Evolutionary conservation across 352 stramenopile genomes (phyloP).

Genomic region (Aphanomyces cochlioides): DNA sequence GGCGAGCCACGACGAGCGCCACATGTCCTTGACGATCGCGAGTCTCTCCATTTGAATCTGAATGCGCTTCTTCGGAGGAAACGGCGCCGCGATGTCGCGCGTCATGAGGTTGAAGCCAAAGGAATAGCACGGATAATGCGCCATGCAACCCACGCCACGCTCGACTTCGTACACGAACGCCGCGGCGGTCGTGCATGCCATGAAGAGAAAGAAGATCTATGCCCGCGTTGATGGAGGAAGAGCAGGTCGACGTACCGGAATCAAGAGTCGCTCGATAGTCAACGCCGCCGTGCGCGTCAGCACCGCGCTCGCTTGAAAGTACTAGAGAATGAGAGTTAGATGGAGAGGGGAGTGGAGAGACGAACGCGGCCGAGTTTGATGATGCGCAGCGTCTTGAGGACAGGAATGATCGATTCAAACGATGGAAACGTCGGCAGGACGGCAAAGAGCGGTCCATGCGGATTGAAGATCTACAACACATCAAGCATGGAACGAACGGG

Average conservation of each 20-base stretch:
- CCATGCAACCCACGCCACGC: conserved; percentile 61
- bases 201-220: conserved; percentile 78
- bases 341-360: background rate
- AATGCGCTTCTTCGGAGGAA: conserved; percentile 56
- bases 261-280: conserved; percentile 55
- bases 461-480: conserved; percentile 34
- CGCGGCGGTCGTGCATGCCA: conserved; percentile 54
- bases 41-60: conserved; percentile 54
- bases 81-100: conserved; percentile 34
- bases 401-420: conserved; percentile 58
- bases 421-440: conserved; percentile 60
- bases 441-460: conserved; percentile 44
- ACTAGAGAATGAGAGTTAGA: conserved; percentile 33
- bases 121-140: conserved; percentile 52
- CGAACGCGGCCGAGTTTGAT: conserved; percentile 64
- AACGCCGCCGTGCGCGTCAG: conserved; percentile 52
- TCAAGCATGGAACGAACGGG: conserved; percentile 23
- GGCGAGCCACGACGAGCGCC: conserved; percentile 65
- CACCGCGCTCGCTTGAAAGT: conserved; percentile 65
- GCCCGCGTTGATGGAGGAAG: background rate
- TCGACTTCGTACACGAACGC: conserved; percentile 74
- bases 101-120: conserved; percentile 57
- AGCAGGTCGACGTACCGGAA: conserved; percentile 42
- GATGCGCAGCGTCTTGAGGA: conserved; percentile 72
- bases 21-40: conserved; percentile 62